Base-by-base conservation (phyloP, 805 yeast species). In the Torulaspora delbrueckii region DNA sequence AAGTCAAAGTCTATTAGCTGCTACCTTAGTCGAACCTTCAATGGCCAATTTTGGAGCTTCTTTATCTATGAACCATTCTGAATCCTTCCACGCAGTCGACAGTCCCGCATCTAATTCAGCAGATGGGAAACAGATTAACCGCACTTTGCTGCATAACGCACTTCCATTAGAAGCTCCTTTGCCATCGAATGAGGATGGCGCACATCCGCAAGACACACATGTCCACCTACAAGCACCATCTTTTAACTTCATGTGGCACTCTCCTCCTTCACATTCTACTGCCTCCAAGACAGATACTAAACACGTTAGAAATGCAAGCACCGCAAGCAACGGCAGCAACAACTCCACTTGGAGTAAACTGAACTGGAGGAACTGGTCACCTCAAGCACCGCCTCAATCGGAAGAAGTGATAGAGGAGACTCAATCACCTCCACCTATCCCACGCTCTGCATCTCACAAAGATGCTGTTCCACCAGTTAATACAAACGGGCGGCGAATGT, bases 211-310 rank as follows among this genome's bases (percentile, higher is more conserved):
- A 10, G 36, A 38, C 22, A 22, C 36, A 18, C 42, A 43, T 8
- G 25, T 24, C 13, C 26, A 45, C 14, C 55, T 58, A 39, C 54
- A 48, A 24, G 50, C 66, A 3, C 57, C 62, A 32, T 51, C 57
- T 10, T 60, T 59, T 30, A 59, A 54, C 42, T 55, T 52, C 45
- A 51, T 59, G 22, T 61, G 66, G 66, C 58, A 58, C 36, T 42
- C 47, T 22, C 43, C 42, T 13, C 43, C 41, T 7, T 32, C 46
- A 19, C 25, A 45, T 16, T 26, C 43, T 10, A 8, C 46, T 9
- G 13, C 47, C 4, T 28, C 47, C 14, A 41, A 42, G 30, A 27
- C 40, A 14, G 38, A 36, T 18, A 23, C 43, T 9, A 28, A 47
- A 8, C 46, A 46, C 31, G 42, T 38, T 9, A 33, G 52, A 12